phyloP scores from a whole-genome alignment of 2,329 filamentous ascomycete genomes.

The Coleophoma crateriformis region DNA sequence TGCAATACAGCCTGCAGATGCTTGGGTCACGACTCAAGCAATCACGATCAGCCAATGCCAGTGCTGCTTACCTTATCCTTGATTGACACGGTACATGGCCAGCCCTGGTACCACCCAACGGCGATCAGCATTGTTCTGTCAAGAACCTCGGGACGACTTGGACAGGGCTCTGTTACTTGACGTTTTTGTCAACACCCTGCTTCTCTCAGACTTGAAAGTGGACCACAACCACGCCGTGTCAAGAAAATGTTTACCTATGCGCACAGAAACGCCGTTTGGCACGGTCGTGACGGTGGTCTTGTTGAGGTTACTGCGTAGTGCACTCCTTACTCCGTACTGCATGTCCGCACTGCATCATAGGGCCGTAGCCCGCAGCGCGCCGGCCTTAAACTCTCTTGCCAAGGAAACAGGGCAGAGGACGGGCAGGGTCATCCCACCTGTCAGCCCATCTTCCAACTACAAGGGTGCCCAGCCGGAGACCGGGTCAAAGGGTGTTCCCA shows the following conservation, averaged over 20 bases:
- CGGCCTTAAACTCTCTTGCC: not conserved
- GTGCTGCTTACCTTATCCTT: not conserved
- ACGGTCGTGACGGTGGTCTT: not conserved
- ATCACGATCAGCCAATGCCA: not conserved
- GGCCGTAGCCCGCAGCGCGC: not conserved
- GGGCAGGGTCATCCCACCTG: not conserved
- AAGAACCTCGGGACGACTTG: not conserved
- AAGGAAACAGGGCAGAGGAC: not conserved
- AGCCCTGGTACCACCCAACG: not conserved
- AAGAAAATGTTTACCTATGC: not conserved
- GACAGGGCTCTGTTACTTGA: not conserved
- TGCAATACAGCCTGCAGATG: not conserved
- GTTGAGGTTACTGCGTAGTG: not conserved
- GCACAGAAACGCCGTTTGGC: not conserved
- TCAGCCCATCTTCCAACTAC: not conserved
- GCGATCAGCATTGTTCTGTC: not conserved
- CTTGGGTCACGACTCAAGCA: not conserved
- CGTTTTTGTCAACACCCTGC: not conserved
- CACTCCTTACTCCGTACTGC: not conserved
- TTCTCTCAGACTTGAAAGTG: too few relatives aligned
- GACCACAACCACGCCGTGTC: not conserved
- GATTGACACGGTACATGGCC: not conserved
- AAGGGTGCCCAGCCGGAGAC: not conserved
- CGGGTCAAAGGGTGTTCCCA: not conserved
- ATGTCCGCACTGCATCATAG: not conserved